Base-by-base conservation (phyloP, 2,329 filamentous ascomycete genomes). In the Ophiocordyceps camponoti-floridani region DNA sequence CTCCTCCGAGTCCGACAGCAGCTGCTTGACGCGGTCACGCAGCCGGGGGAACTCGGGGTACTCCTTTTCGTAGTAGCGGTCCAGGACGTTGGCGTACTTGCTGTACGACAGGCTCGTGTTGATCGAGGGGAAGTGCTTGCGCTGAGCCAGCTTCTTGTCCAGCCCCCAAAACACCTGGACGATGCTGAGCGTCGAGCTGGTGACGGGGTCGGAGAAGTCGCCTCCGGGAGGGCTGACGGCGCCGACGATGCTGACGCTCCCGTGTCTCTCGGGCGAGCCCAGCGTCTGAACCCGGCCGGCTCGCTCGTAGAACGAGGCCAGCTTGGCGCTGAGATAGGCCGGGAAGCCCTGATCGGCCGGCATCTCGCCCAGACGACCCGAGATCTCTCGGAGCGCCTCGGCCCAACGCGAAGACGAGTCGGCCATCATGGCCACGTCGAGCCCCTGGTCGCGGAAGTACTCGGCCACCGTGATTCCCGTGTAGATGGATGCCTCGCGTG, bases 121-220 rank as follows among this genome's bases (percentile, higher is more conserved):
- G 71, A 98, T 88, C 30, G 88, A 95, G 6, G 91, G 91, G 74
- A 98, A 98, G 67, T 98, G 91, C 70, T 98, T 98, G 57, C 91
- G 82, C 69, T 96, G 91, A 19, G 91, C 91, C 48, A 98, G 81
- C 73, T 96, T 96, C 82, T 98, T 96, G 73, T 98, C 91, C 43
- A 96, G 76, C 74, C 91, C 91, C 91, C 91, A 98, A 72, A 98
- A 98, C 54, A 98, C 91, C 64, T 98, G 91, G 57, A 98, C 91
- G 59, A 98, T 98, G 76, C 84, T 78, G 42, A 98, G 79, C 18
- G 91, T 98, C 52, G 84, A 83, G 48, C 77, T 85, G 13, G 91
- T 98, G 58, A 98, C 91, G 18, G 91, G 91, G 67, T 98, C 91
- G 41, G 91, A 95, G 73, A 96, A 98, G 71, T 98, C 91, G 77